Evolutionary conservation across 129 eudicot genomes (phyloP).

Genomic region (Helichrysum umbraculigerum): DNA sequence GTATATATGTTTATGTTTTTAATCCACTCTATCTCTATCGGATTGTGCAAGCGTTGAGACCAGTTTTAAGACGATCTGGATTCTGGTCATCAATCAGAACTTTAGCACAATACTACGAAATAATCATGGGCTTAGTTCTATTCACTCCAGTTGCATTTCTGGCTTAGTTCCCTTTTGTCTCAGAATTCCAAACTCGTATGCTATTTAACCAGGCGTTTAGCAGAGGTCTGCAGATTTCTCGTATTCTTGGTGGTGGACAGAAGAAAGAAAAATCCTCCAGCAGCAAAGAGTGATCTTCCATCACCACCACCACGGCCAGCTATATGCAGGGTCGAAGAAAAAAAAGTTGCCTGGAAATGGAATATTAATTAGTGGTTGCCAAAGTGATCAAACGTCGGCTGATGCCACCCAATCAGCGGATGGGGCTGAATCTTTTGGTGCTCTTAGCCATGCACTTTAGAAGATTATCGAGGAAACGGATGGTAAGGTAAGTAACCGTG

Average conservation of each 20-base stretch:
- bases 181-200: conserved; percentile 96
- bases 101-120: conserved; percentile 76
- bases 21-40: too few species aligned
- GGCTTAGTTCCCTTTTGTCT: conserved; percentile 93
- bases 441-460: conserved; percentile 84
- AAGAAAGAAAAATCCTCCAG: conserved; percentile 71
- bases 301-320: neutral
- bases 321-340: conserved; percentile 52
- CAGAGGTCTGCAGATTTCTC: conserved; percentile 91
- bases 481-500: conserved; percentile 51
- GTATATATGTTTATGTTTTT: too few species aligned
- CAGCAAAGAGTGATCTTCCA: conserved; percentile 53
- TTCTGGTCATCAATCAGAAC: conserved; percentile 70
- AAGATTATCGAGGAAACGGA: conserved; percentile 50
- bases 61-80: conserved; percentile 45
- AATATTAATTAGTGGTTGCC: conserved; percentile 90
- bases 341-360: conserved; percentile 49
- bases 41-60: conserved; percentile 84
- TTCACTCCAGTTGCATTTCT: conserved; percentile 90
- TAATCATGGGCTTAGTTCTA: conserved; percentile 65
- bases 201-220: conserved; percentile 93
- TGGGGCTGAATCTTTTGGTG: conserved; percentile 65
- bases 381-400: conserved; percentile 82
- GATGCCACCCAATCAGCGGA: conserved; percentile 69
- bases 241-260: conserved; percentile 84